Percentiles rank a stretch among this genome's conserved stretches.
phyloP scores from a whole-genome alignment of 768 basidiomycete genomes.

The Lactarius tabidus region DNA sequence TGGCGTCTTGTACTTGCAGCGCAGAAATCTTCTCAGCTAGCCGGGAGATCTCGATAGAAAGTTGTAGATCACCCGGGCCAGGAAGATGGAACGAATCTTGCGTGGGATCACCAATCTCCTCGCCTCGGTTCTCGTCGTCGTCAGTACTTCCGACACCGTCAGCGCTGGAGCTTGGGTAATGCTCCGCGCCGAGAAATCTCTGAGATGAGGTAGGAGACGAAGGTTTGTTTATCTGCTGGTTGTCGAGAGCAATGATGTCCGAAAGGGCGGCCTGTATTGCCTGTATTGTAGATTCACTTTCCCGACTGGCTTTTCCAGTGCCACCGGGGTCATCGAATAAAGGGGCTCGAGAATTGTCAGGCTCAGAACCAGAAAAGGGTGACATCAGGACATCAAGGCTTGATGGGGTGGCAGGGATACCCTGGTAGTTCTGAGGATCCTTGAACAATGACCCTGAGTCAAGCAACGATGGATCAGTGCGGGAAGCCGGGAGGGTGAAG shows the following conservation, averaged over 20 bases:
- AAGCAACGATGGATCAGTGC: slow-evolving; percentile 11
- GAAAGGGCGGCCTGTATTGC: slow-evolving; percentile 95
- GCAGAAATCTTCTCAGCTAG: slow-evolving; percentile 72
- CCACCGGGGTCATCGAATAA: slow-evolving; percentile 82
- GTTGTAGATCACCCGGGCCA: slow-evolving; percentile 84
- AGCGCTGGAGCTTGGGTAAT: background rate
- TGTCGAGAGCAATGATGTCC: slow-evolving; percentile 89
- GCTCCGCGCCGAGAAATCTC: background rate
- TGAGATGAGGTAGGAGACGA: slow-evolving; percentile 8
- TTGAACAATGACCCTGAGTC: slow-evolving; percentile 14
- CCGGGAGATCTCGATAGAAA: slow-evolving; percentile 81
- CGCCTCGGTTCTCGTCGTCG: slow-evolving; percentile 39
- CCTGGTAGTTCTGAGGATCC: slow-evolving; percentile 5
- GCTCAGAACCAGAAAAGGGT: slow-evolving; percentile 48
- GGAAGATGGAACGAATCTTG: slow-evolving; percentile 67
- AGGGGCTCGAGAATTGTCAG: slow-evolving; percentile 60
- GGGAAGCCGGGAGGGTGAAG: slow-evolving; percentile 11
- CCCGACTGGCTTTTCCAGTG: slow-evolving; percentile 48
- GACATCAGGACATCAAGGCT: slow-evolving; percentile 86
- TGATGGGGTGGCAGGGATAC: slow-evolving; percentile 37
- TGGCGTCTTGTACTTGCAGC: slow-evolving; percentile 73
- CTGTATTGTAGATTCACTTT: slow-evolving; percentile 81
- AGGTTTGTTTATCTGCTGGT: slow-evolving; percentile 38
- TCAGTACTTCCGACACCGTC: slow-evolving; percentile 45
- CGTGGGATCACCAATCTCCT: slow-evolving; percentile 39